Evolutionary conservation across 2,329 filamentous ascomycete species (phyloP).

Genomic region (Leptographium radiaticola): DNA sequence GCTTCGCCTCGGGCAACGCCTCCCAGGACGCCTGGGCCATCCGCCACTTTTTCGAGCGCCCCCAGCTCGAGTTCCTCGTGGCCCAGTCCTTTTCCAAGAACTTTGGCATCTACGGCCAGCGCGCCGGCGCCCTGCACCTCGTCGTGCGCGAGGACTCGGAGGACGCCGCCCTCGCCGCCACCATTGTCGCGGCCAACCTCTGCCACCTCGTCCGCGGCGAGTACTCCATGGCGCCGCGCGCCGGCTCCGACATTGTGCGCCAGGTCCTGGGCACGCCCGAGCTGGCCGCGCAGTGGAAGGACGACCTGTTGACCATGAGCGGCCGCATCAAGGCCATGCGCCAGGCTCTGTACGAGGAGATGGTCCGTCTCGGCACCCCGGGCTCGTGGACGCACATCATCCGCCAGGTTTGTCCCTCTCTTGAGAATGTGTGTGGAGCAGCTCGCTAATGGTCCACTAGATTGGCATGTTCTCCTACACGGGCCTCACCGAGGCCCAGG

Average conservation of each 20-base stretch:
- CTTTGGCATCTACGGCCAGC: slow-evolving; percentile 92
- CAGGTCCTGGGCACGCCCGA: slow-evolving; percentile 66
- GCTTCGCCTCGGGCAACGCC: slow-evolving; percentile 86
- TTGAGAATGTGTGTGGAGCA: no score
- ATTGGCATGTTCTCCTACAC: slow-evolving; percentile 99
- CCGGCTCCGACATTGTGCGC: slow-evolving; percentile 78
- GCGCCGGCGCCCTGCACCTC: slow-evolving; percentile 90
- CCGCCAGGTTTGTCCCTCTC: slow-evolving; percentile 17
- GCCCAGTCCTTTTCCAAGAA: slow-evolving; percentile 95
- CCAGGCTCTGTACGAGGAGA: slow-evolving; percentile 57
- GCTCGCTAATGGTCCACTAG: slow-evolving; percentile 40
- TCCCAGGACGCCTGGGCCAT: slow-evolving; percentile 76
- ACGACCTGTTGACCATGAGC: slow-evolving; percentile 83
- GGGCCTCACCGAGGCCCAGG: slow-evolving; percentile 60
- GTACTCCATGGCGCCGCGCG: slow-evolving; percentile 90
- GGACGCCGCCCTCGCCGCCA: slow-evolving; percentile 45
- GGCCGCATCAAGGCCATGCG: slow-evolving; percentile 91
- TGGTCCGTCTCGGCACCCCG: slow-evolving; percentile 74
- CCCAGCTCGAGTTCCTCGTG: slow-evolving; percentile 77
- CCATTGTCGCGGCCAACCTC: slow-evolving; percentile 69
- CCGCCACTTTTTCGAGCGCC: slow-evolving; percentile 70
- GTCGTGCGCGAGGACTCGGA: slow-evolving; percentile 54
- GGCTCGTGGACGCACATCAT: slow-evolving; percentile 95
- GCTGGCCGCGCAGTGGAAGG: slow-evolving; percentile 84
- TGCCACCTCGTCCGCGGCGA: slow-evolving; percentile 90